Conservation (phyloP, 164 flowering plant species). For the Dillenia turbinata region DNA sequence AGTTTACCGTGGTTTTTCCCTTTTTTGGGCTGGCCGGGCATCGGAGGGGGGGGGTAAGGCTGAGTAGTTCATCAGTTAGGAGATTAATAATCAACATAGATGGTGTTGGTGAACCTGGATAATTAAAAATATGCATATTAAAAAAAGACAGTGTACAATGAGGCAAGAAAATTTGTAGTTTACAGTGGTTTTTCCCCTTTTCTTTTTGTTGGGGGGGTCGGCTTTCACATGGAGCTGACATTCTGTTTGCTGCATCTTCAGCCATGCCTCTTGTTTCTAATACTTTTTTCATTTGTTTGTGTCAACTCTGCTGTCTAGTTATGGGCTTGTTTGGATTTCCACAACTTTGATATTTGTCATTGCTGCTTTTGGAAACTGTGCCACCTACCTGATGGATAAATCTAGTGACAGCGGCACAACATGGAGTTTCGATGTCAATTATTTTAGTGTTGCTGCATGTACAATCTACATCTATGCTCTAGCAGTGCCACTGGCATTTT, state of each 20-base stretch:
- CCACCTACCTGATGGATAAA: constrained; percentile 75
- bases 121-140: too few relatives aligned
- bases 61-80: too few relatives aligned
- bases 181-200: background rate
- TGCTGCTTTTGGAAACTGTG: constrained; percentile 92
- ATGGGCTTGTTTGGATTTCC: constrained; percentile 90
- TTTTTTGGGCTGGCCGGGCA: too few relatives aligned
- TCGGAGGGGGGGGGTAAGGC: too few relatives aligned
- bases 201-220: background rate
- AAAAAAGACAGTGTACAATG: too few relatives aligned
- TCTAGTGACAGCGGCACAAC: constrained; percentile 32
- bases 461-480: constrained; percentile 69
- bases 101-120: too few relatives aligned
- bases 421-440: constrained; percentile 89
- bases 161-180: too few relatives aligned
- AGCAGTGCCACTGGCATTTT: constrained; percentile 80
- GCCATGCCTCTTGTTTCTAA: background rate
- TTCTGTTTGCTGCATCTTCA: too few relatives aligned
- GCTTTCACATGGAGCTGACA: too few relatives aligned
- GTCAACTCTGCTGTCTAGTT: constrained; percentile 35
- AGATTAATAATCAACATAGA: too few relatives aligned
- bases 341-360: constrained; percentile 83
- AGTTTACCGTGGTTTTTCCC: too few relatives aligned
- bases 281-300: constrained; percentile 5
- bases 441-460: constrained; percentile 64